phyloP scores from a whole-genome alignment of 2,329 filamentous ascomycete species.

The Didymella lethalis region DNA sequence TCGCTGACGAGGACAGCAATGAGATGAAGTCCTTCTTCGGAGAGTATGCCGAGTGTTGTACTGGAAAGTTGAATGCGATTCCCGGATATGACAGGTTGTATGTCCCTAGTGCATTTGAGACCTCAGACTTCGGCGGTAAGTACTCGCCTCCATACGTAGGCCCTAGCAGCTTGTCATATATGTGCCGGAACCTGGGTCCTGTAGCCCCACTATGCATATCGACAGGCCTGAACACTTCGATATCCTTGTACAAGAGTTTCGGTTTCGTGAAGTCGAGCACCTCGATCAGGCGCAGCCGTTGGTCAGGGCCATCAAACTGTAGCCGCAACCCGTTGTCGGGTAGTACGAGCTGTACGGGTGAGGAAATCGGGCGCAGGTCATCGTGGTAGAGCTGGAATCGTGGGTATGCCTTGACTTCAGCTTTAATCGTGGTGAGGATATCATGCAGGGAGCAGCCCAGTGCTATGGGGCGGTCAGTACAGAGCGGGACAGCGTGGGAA shows the following conservation, averaged over 20 bases:
- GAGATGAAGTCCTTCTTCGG: slow-evolving; percentile 82
- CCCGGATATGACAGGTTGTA: slow-evolving; percentile 96
- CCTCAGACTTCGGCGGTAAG: slow-evolving; percentile 67
- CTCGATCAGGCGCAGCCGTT: slow-evolving; percentile 89
- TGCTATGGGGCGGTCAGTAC: slow-evolving; percentile 60
- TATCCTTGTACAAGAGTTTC: slow-evolving; percentile 80
- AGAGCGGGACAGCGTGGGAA: too few relatives aligned
- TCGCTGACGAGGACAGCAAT: slow-evolving; percentile 79
- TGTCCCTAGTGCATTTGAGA: slow-evolving; percentile 67
- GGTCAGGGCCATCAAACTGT: slow-evolving; percentile 92
- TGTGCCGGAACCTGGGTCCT: slow-evolving; percentile 83
- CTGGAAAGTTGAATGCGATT: slow-evolving; percentile 88
- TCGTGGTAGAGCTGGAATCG: slow-evolving; percentile 85
- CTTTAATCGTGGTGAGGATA: slow-evolving; percentile 84
- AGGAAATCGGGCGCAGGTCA: slow-evolving; percentile 73
- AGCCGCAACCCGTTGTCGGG: slow-evolving; percentile 87
- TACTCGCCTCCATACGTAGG: slow-evolving; percentile 96
- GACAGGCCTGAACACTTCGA: slow-evolving; percentile 75
- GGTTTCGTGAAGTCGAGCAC: slow-evolving; percentile 88
- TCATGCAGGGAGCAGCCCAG: slow-evolving; percentile 93
- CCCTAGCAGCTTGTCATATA: slow-evolving; percentile 92
- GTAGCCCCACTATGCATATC: slow-evolving; percentile 38
- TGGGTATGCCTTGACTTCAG: slow-evolving; percentile 82
- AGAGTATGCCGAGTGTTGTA: slow-evolving; percentile 77
- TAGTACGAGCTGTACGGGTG: slow-evolving; percentile 77